Conservation (phyloP, 1,284 basidiomycete genomes). For the Ceratobasidium sp. region DNA sequence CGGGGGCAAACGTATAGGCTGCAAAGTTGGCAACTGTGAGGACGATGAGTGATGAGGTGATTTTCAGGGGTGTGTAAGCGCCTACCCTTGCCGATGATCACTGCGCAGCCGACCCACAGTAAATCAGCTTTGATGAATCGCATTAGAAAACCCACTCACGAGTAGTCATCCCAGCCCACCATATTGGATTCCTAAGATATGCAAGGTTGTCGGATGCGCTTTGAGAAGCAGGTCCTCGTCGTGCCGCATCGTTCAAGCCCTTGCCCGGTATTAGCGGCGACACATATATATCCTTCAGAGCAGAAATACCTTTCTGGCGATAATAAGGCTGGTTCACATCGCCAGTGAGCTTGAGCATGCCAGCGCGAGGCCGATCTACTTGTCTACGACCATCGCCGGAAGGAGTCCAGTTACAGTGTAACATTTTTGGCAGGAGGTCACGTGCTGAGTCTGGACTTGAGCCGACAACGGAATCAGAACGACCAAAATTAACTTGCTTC, state of each 20-base stretch:
- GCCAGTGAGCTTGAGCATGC: no score
- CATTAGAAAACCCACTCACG: constrained; percentile 68
- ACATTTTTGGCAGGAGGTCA: no score
- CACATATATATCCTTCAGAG: constrained; percentile 17
- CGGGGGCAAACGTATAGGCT: constrained; percentile 97
- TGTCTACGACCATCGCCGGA: no score
- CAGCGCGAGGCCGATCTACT: no score
- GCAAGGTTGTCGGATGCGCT: constrained; percentile 76
- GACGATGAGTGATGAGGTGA: neutral
- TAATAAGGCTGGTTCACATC: no score
- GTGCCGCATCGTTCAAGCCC: constrained; percentile 86
- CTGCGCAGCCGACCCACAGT: constrained; percentile 61
- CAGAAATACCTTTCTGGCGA: constrained; percentile 65
- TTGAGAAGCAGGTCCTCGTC: constrained; percentile 61
- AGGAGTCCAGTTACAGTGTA: no score
- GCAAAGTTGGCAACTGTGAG: constrained; percentile 94
- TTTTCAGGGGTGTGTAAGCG: constrained; percentile 48
- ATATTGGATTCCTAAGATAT: constrained; percentile 94
- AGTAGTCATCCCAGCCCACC: constrained; percentile 97
- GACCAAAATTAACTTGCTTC: no score
- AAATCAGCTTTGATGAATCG: constrained; percentile 37
- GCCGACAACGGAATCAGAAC: no score
- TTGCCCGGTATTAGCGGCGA: constrained; percentile 54
- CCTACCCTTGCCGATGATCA: constrained; percentile 89
- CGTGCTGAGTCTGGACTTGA: no score